These are phyloP conservation scores for Nicotiana benthamiana DNA, from an alignment of 257 asterid genomes.

Conservation along the genomic window DNA sequence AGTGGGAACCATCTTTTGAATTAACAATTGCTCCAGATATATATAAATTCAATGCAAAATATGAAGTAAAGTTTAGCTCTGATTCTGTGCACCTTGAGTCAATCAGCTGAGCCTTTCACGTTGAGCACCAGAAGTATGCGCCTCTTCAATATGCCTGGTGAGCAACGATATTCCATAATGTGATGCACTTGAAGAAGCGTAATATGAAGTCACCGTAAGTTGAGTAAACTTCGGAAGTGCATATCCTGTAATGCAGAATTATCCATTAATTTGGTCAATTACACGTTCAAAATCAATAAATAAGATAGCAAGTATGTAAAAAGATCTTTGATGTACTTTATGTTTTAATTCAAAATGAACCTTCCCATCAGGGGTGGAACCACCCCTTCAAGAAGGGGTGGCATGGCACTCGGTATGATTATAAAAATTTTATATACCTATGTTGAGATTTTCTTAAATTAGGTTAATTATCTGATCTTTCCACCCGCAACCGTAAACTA, in stretches of 20 bases:
- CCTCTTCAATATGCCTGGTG: conserved; percentile 62
- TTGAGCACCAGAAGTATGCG: conserved; percentile 37
- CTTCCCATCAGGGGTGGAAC: too few relatives aligned
- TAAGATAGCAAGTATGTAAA: background rate
- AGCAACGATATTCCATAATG: conserved; percentile 68
- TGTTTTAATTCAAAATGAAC: background rate
- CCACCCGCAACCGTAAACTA: too few relatives aligned
- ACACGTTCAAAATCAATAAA: background rate
- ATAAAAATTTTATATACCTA: too few relatives aligned
- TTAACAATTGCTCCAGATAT: background rate
- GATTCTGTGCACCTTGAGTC: conserved; percentile 26
- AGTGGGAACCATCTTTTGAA: background rate
- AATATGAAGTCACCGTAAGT: conserved; percentile 69
- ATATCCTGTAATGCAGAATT: conserved; percentile 38
- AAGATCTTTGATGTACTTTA: background rate
- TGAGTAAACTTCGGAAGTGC: conserved; percentile 76
- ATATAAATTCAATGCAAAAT: conserved; percentile 21
- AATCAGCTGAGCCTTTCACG: conserved; percentile 45
- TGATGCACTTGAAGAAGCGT: conserved; percentile 78
- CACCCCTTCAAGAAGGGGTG: too few relatives aligned
- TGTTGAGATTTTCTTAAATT: too few relatives aligned
- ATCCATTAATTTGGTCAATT: background rate
- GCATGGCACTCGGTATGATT: too few relatives aligned
- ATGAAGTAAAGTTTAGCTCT: conserved; percentile 12
- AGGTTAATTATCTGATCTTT: too few relatives aligned